phyloP scores from a whole-genome alignment of 2,329 filamentous ascomycete species.

The Colletotrichum neosansevieriae region DNA sequence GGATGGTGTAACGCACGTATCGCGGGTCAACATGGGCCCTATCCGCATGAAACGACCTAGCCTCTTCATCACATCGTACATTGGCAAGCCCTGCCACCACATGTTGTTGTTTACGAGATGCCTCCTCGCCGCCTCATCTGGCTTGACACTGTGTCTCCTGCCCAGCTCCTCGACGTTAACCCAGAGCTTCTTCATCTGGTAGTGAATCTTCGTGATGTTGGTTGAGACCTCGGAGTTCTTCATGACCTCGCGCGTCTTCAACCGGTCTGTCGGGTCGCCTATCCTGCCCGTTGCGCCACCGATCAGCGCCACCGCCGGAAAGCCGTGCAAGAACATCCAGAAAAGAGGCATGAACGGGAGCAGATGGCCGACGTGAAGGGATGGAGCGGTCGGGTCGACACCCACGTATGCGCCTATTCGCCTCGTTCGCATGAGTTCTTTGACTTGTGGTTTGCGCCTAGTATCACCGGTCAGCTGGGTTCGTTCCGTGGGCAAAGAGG shows the following conservation, averaged over 20 bases:
- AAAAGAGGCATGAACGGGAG: slow-evolving; percentile 86
- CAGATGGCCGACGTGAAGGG: slow-evolving; percentile 84
- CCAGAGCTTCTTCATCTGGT: slow-evolving; percentile 80
- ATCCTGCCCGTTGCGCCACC: slow-evolving; percentile 83
- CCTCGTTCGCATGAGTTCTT: slow-evolving; percentile 72
- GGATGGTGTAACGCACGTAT: slow-evolving; percentile 73
- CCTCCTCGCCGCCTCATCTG: slow-evolving; percentile 74
- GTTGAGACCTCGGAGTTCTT: slow-evolving; percentile 64
- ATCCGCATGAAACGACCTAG: slow-evolving; percentile 81
- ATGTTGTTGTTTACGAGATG: slow-evolving; percentile 83
- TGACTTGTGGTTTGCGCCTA: slow-evolving; percentile 65
- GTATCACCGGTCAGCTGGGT: slow-evolving; percentile 18
- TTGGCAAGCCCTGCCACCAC: slow-evolving; percentile 81
- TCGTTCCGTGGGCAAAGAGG: background rate
- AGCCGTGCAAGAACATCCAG: slow-evolving; percentile 85
- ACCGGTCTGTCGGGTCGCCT: slow-evolving; percentile 81
- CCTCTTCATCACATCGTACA: slow-evolving; percentile 80
- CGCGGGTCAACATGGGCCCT: slow-evolving; percentile 87
- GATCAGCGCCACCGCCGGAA: slow-evolving; percentile 74
- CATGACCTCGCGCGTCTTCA: slow-evolving; percentile 70
- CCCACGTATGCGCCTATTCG: slow-evolving; percentile 83
- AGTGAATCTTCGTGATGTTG: slow-evolving; percentile 77
- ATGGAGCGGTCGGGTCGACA: slow-evolving; percentile 84
- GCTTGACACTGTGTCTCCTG: slow-evolving; percentile 72
- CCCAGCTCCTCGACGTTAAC: slow-evolving; percentile 76